A percentile compares a stretch with the other conserved stretches of the same genome.
These are phyloP conservation scores for Populus simonii DNA, from an alignment of 345 rosid species.

Conservation along the genomic window DNA sequence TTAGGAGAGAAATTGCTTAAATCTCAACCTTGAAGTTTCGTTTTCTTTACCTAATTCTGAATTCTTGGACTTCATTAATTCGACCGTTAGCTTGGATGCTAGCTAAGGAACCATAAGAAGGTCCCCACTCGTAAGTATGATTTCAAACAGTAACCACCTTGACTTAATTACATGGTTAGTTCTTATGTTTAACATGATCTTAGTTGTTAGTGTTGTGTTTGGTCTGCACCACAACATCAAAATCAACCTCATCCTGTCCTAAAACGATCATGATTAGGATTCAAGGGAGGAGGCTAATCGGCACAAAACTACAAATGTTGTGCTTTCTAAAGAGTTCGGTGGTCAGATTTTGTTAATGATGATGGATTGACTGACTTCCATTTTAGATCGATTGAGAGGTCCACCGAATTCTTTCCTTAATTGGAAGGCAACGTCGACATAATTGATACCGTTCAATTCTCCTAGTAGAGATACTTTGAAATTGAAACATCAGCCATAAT, in stretches of 20 bases:
- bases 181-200: constrained; percentile 8
- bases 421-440: neutral
- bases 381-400: neutral
- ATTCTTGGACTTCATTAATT: neutral
- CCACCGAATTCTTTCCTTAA: neutral
- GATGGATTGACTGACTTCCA: neutral
- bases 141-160: neutral
- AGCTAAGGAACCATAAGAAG: constrained; percentile 1
- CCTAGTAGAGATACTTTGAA: no score
- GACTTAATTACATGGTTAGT: constrained; percentile 8
- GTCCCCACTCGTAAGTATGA: neutral
- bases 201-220: neutral
- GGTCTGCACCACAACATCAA: neutral
- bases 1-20: neutral
- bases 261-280: no score
- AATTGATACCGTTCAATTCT: no score
- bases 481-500: no score
- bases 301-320: neutral
- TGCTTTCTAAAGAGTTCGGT: constrained; percentile 20
- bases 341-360: constrained; percentile 6
- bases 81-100: constrained; percentile 9
- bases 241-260: neutral
- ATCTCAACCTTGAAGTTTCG: neutral
- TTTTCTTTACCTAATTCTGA: constrained; percentile 10
- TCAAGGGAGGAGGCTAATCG: no score